These are phyloP conservation scores for Pyricularia sp. DNA, from an alignment of 2,329 filamentous ascomycete species.

Conservation along the genomic window DNA sequence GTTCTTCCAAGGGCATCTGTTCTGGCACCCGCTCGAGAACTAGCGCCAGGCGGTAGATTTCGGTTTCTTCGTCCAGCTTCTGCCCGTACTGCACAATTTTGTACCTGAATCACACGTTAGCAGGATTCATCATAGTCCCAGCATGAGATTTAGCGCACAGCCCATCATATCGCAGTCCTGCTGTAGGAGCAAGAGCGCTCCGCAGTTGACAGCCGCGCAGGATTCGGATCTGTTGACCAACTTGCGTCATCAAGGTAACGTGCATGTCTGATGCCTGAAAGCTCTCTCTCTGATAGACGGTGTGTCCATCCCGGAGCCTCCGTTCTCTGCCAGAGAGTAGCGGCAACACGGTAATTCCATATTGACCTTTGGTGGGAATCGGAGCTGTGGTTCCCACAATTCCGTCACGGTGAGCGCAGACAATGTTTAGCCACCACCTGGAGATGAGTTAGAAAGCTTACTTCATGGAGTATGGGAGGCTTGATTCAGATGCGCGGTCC, in stretches of 20 bases:
- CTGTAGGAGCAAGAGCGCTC: constrained; percentile 36
- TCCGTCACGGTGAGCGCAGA: constrained; percentile 42
- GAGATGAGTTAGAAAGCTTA: constrained; percentile 9
- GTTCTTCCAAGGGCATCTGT: constrained; percentile 27
- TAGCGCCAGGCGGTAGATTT: constrained; percentile 30
- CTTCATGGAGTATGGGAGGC: background rate
- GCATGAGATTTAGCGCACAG: constrained; percentile 26
- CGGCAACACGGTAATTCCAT: constrained; percentile 33
- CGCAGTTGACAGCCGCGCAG: constrained; percentile 36
- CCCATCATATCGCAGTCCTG: constrained; percentile 44
- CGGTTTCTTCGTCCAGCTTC: constrained; percentile 24
- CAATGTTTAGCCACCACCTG: constrained; percentile 46
- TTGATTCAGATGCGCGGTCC: too few species aligned
- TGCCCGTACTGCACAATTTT: constrained; percentile 32
- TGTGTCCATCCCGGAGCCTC: constrained; percentile 16
- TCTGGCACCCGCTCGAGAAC: constrained; percentile 29
- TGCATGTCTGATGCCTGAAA: constrained; percentile 26
- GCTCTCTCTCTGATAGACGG: constrained; percentile 28
- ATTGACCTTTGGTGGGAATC: constrained; percentile 30
- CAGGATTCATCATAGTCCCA: too few species aligned
- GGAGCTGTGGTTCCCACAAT: constrained; percentile 33
- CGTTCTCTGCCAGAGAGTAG: constrained; percentile 39
- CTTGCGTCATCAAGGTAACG: constrained; percentile 32
- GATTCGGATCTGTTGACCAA: constrained; percentile 37
- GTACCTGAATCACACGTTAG: constrained; percentile 25